phyloP scores from a whole-genome alignment of 1,284 basidiomycete species.

The Sphagnurus paluster region DNA sequence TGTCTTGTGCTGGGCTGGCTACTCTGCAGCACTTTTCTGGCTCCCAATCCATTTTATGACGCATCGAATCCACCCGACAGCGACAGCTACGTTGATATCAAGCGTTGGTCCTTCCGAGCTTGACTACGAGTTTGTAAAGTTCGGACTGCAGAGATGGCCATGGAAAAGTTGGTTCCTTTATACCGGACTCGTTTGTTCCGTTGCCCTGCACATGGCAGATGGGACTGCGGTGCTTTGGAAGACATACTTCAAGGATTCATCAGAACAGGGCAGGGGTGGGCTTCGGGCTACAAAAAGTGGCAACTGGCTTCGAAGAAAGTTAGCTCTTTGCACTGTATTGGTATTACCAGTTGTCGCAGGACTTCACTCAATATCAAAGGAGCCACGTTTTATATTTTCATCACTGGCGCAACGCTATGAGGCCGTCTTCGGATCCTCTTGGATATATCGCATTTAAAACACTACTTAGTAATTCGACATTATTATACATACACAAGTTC shows the following conservation, averaged over 20 bases:
- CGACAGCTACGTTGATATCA: slow-evolving; percentile 45
- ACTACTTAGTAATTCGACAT: background rate
- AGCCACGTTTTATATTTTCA: slow-evolving; percentile 56
- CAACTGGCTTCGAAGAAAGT: slow-evolving; percentile 29
- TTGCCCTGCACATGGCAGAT: slow-evolving; percentile 57
- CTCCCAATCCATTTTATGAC: slow-evolving; percentile 64
- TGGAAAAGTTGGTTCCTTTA: slow-evolving; percentile 61
- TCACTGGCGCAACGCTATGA: slow-evolving; percentile 50
- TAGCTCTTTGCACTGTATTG: slow-evolving; percentile 31
- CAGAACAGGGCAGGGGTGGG: background rate
- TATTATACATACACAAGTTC: background rate
- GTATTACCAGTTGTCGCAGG: slow-evolving; percentile 55
- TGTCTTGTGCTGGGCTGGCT: slow-evolving; percentile 55
- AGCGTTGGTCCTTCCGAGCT: slow-evolving; percentile 69
- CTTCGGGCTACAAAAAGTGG: slow-evolving; percentile 11
- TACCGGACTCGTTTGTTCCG: slow-evolving; percentile 49
- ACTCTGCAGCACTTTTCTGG: slow-evolving; percentile 49
- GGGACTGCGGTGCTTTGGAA: slow-evolving; percentile 56
- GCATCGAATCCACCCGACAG: slow-evolving; percentile 56
- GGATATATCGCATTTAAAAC: slow-evolving; percentile 26
- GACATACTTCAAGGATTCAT: slow-evolving; percentile 37
- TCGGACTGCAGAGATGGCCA: slow-evolving; percentile 60
- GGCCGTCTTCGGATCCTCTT: slow-evolving; percentile 34
- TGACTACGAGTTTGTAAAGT: slow-evolving; percentile 75
- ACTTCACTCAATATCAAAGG: slow-evolving; percentile 49